Base-by-base conservation (phyloP, 2,329 filamentous ascomycete species). In the Rhexocercosporidium sp. region DNA sequence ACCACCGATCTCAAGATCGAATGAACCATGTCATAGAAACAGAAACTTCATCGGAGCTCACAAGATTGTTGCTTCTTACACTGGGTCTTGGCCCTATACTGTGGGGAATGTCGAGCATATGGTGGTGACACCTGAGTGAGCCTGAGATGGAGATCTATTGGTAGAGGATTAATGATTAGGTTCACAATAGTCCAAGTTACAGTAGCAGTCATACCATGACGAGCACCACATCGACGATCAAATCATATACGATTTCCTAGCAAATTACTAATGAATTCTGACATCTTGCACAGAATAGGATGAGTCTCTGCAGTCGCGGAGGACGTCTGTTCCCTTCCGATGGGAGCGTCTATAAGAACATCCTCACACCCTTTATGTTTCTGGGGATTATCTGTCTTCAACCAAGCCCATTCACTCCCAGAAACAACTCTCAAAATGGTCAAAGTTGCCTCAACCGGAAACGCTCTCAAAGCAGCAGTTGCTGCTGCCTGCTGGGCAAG, bases 401-500 rank as follows among this genome's bases (percentile, higher is more conserved):
- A 12, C 4, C 6, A 27, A n/a, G 29, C 16, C 2, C 14, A 27
- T 27, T 27, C 47, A 16, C 16, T 39, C 53, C 34, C 29, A 14
- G 11, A 2, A 14, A 59, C 14, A 29, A 27, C 9, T 7, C 4
- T 25, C n/a, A 59, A 46, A 9, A 59, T 59, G 56, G 56, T 46
- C 8, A 41, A 62, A 31, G 27, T 54, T 27, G 63, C 56, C 8
- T n/a, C 44, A 22, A 46, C 56, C 12, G 47, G 37, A 39, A 47
- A 34, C 16, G 29, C 57, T 22, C 59, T 68, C 37, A 68, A 64
- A 29, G 62, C 51, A 12, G 67, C 64, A 25, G 63, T 69, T 8
- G 64, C 64, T 25, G 67, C 67, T 22, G 64, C 59, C 5, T 57
- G 41, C 12, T 69, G 67, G 67, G 53, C 44, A 1, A 51, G 56